Conservation (phyloP, 106 monocot genomes). For the Dactylorhiza incarnata region DNA sequence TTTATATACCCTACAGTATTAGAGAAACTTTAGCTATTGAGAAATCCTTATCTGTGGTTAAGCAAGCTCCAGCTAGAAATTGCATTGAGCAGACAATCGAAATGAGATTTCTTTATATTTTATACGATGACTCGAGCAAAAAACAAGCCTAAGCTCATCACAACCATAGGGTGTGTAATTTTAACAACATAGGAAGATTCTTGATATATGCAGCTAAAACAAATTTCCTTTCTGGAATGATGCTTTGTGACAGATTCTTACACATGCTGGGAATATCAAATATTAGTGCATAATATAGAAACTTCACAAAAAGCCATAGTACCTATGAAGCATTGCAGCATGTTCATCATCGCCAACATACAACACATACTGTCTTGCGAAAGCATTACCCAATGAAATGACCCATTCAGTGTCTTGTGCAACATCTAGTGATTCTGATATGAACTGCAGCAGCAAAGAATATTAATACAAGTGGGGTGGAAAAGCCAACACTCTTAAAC, state of each 20-base stretch:
- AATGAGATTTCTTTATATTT: neutral
- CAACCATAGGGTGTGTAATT: neutral
- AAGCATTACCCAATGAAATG: conserved; percentile 81
- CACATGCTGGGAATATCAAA: neutral
- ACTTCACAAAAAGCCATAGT: conserved; percentile 3
- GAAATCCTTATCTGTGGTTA: neutral
- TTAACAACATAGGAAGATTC: neutral
- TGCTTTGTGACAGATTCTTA: neutral
- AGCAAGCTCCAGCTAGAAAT: neutral
- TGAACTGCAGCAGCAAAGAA: conserved; percentile 50
- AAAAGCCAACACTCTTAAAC: neutral
- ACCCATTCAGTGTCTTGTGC: conserved; percentile 73
- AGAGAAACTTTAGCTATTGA: too few relatives aligned
- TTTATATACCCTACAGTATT: too few relatives aligned
- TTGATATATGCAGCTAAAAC: too few relatives aligned
- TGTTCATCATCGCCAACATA: conserved; percentile 73
- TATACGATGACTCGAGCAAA: neutral
- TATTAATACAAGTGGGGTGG: neutral
- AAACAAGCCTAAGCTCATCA: neutral
- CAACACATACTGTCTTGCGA: conserved; percentile 67
- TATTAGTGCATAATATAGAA: neutral
- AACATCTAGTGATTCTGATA: conserved; percentile 95
- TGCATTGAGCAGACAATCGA: neutral
- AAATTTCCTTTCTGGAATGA: neutral
- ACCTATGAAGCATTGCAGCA: conserved; percentile 90